Conservation (phyloP, 495 filamentous ascomycete species). For the Hypoxylon lienhwacheense region DNA sequence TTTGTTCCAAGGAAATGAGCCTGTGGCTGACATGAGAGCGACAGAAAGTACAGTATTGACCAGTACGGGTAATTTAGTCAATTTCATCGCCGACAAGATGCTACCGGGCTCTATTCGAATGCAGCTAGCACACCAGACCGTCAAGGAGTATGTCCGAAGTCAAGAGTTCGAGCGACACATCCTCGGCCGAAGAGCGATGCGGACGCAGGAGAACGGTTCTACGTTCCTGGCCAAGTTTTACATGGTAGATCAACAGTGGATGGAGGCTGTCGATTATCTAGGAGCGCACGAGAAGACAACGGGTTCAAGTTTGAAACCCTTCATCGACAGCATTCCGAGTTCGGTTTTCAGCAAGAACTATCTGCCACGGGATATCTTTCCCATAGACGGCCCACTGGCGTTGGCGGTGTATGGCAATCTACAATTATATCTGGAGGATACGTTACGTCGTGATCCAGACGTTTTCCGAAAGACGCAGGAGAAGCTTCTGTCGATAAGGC, state of each 20-base stretch:
- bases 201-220: constrained; percentile 6
- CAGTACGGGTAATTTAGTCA: neutral
- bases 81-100: neutral
- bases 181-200: constrained; percentile 1
- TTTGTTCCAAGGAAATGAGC: too few species aligned
- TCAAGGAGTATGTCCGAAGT: constrained; percentile 9
- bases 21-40: neutral
- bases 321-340: constrained; percentile 16
- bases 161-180: constrained; percentile 10
- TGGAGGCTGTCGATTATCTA: neutral
- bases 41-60: neutral
- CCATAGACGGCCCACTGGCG: neutral
- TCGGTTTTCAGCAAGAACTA: neutral
- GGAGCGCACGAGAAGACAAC: constrained; percentile 4
- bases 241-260: neutral
- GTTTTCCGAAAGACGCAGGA: constrained; percentile 5
- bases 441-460: constrained; percentile 2
- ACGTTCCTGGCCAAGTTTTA: constrained; percentile 11
- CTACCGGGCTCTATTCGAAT: neutral
- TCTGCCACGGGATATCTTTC: neutral
- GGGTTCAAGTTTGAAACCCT: constrained; percentile 6
- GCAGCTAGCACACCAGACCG: constrained; percentile 21
- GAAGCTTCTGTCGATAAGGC: neutral
- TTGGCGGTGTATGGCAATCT: neutral
- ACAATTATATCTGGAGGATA: constrained; percentile 12